Evolutionary conservation across 1,139 yeast species (phyloP), one percentile per base, ranked within the genome.

Genomic region (Geotrichum phurueaensis): DNA sequence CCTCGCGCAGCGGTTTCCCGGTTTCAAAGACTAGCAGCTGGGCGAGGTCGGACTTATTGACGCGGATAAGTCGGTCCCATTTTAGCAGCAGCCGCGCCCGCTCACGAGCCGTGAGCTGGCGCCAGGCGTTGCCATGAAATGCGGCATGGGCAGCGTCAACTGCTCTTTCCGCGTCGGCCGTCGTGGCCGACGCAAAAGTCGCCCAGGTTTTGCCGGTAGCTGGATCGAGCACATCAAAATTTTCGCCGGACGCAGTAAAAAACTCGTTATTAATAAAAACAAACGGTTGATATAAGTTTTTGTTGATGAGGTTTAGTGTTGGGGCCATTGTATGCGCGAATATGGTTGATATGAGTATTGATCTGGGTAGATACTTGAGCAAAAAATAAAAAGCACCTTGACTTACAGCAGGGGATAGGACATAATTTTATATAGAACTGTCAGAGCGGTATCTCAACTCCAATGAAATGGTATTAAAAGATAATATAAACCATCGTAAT

Each of bases 231-330:
- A 54, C 62, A 12, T 55, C 60, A 51, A 58, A 61, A 29, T 59
- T 56, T 29, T 68, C 67, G 27, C 62, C 65, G 55, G 62, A 64
- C 29, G 67, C 64, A 18, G 62, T 51, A 65, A 86, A 85, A 69
- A 85, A 88, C 73, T 87, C 87, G 72, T 86, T 86, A 77, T 87
- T 85, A 72, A 88, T 86, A 79, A 87, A 88, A 69, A 87, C 79
- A 62, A 95, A 95, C 64, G 95, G 95, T 73, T 87, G 88, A 29
- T 51, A 50, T 29, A 61, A 45, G 22, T 25, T 48, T 36, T 54
- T 43, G 45, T 61, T 58, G 12, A 7, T n/a, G 20, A 39, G 47
- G 2, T 39, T 39, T 27, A 27, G 31, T 27, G 31, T 27, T 10
- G 31, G 31, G 31, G 31, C 9, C 31, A 27, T 27, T 27, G 5